These are phyloP conservation scores for Melastoma malabathricum DNA, from an alignment of 345 rosid species.

Conservation along the genomic window DNA sequence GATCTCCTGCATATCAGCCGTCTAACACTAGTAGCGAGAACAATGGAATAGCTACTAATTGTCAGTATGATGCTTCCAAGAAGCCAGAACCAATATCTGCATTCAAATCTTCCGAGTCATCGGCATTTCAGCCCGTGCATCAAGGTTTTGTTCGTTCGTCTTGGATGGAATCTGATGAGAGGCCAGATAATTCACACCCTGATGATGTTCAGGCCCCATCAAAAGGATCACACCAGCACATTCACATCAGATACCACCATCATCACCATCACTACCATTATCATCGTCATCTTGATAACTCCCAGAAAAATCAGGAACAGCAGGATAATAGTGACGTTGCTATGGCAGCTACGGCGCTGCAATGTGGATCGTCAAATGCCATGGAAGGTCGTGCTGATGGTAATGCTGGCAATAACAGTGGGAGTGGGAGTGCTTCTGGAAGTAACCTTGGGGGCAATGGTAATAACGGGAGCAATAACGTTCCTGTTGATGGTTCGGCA, in stretches of 20 bases:
- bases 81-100: conserved; percentile 16
- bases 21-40: conserved; percentile 36
- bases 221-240: too few species aligned
- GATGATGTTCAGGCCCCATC: too few species aligned
- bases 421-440: conserved; percentile 28
- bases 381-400: conserved; percentile 11
- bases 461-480: conserved; percentile 19
- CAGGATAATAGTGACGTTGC: conserved; percentile 12
- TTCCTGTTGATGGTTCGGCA: conserved; percentile 14
- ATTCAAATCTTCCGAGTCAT: conserved; percentile 14
- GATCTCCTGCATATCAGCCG: conserved; percentile 19
- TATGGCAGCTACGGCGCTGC: conserved; percentile 13
- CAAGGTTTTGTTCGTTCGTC: conserved; percentile 9
- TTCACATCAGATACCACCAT: conserved; percentile 24
- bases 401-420: conserved; percentile 15
- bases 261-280: conserved; percentile 23
- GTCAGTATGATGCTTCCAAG: conserved; percentile 15
- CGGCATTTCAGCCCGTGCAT: conserved; percentile 18
- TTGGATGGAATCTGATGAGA: too few species aligned
- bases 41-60: conserved; percentile 27
- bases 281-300: conserved; percentile 22
- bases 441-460: conserved; percentile 40
- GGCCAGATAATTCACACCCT: too few species aligned
- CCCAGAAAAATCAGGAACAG: conserved; percentile 10
- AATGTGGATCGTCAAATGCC: conserved; percentile 22